Conservation (phyloP, 2,329 filamentous ascomycete species). For the Microdochium nivale region DNA sequence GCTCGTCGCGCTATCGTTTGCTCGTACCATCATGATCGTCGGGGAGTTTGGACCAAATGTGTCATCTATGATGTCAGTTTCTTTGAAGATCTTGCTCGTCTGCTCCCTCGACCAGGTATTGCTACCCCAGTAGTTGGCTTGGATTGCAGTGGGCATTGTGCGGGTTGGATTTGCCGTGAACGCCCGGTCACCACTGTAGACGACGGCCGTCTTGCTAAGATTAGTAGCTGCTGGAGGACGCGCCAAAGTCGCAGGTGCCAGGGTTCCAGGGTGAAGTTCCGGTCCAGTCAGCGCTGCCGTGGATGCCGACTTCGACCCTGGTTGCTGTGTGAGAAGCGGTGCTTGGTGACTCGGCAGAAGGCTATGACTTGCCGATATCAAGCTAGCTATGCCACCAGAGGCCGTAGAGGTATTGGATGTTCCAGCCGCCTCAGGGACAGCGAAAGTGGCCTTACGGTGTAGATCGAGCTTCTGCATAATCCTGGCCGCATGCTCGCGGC, state of each 20-base stretch:
- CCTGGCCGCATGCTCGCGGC: conserved; percentile 72
- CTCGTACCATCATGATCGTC: conserved; percentile 20
- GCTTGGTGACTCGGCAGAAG: conserved; percentile 56
- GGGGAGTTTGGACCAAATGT: conserved; percentile 27
- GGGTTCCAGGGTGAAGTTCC: conserved; percentile 46
- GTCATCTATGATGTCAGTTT: conserved; percentile 18
- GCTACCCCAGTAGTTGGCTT: conserved; percentile 92
- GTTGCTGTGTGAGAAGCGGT: conserved; percentile 13
- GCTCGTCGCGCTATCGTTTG: conserved; percentile 15
- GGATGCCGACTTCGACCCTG: conserved; percentile 20
- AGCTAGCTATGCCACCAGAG: conserved; percentile 66
- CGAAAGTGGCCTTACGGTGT: conserved; percentile 67
- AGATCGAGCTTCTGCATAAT: conserved; percentile 92
- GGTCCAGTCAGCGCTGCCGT: conserved; percentile 27
- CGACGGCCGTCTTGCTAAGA: conserved; percentile 76
- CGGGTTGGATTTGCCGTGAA: conserved; percentile 58
- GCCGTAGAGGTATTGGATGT: conserved; percentile 29
- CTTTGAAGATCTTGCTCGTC: conserved; percentile 11
- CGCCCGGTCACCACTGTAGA: conserved; percentile 69
- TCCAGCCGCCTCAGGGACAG: conserved; percentile 28
- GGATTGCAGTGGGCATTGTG: conserved; percentile 71
- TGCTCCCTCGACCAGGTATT: conserved; percentile 55
- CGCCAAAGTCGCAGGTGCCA: conserved; percentile 76
- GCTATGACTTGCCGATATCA: conserved; percentile 79
- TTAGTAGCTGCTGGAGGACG: conserved; percentile 78